These are phyloP conservation scores for Sugiyamaella floridensis DNA, from an alignment of 805 yeast species.

Conservation along the genomic window DNA sequence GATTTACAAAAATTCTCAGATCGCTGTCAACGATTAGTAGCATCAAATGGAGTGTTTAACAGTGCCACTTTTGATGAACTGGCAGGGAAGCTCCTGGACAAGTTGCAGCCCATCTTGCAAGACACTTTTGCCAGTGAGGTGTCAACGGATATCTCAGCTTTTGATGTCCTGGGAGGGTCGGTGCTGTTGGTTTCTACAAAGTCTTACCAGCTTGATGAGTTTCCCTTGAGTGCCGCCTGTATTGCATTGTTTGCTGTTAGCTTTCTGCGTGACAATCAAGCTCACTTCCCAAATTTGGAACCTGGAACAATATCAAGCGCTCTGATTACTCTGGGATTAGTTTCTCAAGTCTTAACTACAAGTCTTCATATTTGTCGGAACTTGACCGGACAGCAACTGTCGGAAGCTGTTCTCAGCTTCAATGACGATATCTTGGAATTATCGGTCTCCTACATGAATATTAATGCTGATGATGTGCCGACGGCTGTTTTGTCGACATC, in stretches of 20 bases:
- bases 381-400: not conserved
- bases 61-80: not conserved
- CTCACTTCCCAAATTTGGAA: not conserved
- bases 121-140: slow-evolving; percentile 4
- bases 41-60: not conserved
- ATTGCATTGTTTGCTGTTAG: not conserved
- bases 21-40: not conserved
- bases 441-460: too few relatives aligned
- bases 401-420: not conserved
- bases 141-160: not conserved
- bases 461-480: too few relatives aligned
- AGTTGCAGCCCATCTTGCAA: not conserved
- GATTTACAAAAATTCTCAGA: not conserved
- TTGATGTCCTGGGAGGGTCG: slow-evolving; percentile 2
- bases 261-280: not conserved
- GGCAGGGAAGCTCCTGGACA: too few relatives aligned
- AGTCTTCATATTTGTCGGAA: not conserved
- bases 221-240: not conserved
- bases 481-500: not conserved
- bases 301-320: not conserved
- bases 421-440: not conserved
- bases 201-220: not conserved
- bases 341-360: not conserved
- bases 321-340: not conserved
- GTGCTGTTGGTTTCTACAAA: not conserved